phyloP scores from a whole-genome alignment of 495 filamentous ascomycete species.

The Bacidia rubella region DNA sequence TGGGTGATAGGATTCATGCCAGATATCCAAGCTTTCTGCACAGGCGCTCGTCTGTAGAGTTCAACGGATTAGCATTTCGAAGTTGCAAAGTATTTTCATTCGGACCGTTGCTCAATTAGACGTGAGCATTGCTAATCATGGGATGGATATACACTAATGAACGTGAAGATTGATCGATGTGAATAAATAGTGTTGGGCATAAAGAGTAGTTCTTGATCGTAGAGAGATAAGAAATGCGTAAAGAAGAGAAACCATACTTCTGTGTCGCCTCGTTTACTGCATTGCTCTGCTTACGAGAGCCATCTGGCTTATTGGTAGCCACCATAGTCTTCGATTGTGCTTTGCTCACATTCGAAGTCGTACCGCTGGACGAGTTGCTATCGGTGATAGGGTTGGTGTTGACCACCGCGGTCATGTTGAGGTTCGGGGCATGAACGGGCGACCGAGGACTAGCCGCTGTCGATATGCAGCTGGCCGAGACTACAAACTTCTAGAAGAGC shows the following conservation, averaged over 20 bases:
- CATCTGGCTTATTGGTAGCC: slow-evolving; percentile 32
- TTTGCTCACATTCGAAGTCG: slow-evolving; percentile 25
- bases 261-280: slow-evolving; percentile 41
- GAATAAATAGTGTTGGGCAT: too few relatives aligned
- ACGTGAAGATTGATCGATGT: too few relatives aligned
- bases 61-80: neutral
- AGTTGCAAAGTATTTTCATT: neutral
- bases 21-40: slow-evolving; percentile 50
- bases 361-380: slow-evolving; percentile 20
- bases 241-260: slow-evolving; percentile 30
- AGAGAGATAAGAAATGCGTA: neutral
- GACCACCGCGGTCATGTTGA: slow-evolving; percentile 28
- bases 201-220: too few relatives aligned
- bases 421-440: slow-evolving; percentile 4
- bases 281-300: slow-evolving; percentile 40
- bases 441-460: neutral
- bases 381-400: slow-evolving; percentile 35
- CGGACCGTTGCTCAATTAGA: too few relatives aligned
- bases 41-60: slow-evolving; percentile 31
- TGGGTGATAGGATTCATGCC: slow-evolving; percentile 55
- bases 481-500: neutral
- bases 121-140: too few relatives aligned
- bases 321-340: slow-evolving; percentile 39
- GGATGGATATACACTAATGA: too few relatives aligned
- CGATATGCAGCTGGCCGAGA: neutral